A percentile compares a stretch with the other conserved stretches of the same genome.
Evolutionary conservation across 2,329 filamentous ascomycete genomes (phyloP).

Genomic region (Colletotrichum viniferum): DNA sequence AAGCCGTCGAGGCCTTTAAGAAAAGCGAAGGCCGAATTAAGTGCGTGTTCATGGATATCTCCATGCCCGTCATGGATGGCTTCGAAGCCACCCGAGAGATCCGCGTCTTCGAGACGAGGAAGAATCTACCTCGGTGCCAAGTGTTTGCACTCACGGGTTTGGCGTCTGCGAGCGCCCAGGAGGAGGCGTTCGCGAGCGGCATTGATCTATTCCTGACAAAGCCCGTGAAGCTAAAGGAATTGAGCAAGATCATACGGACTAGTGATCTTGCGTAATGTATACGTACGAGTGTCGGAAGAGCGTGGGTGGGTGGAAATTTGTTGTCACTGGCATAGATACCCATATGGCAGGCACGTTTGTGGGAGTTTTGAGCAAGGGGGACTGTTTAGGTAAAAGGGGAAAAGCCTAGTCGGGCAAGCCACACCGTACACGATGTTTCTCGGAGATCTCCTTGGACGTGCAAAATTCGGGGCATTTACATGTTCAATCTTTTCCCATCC

Average conservation of each 20-base stretch:
- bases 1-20: constrained; percentile 36
- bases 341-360: neutral
- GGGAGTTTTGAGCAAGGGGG: neutral
- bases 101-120: constrained; percentile 49
- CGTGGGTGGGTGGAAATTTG: neutral
- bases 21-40: constrained; percentile 25
- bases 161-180: constrained; percentile 51
- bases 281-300: neutral
- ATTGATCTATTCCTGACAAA: constrained; percentile 61
- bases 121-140: constrained; percentile 42
- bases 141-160: constrained; percentile 60
- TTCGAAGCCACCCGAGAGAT: constrained; percentile 56
- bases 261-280: neutral
- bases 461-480: no score
- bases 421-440: neutral
- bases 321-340: neutral
- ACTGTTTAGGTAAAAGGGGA: neutral
- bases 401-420: neutral
- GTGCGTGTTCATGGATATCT: constrained; percentile 52
- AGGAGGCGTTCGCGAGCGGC: constrained; percentile 57
- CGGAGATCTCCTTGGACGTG: neutral
- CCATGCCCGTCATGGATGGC: constrained; percentile 62
- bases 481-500: no score
- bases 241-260: constrained; percentile 25
- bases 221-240: constrained; percentile 49